phyloP scores from a whole-genome alignment of 805 yeast species.

The Ogataea trehalophila region DNA sequence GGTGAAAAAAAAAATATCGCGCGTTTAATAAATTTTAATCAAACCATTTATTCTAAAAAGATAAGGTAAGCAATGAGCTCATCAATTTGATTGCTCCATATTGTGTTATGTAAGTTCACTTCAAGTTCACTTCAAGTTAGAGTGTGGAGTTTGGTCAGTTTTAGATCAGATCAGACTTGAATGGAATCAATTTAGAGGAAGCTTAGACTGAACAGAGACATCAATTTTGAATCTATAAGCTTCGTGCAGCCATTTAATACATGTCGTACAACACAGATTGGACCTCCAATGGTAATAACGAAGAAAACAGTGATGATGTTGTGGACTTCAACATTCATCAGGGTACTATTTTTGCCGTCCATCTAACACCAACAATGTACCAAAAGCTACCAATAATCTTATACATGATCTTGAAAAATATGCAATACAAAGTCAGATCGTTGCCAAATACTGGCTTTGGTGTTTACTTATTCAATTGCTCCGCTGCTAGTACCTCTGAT shows the following conservation, averaged over 20 bases:
- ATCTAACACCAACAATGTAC: slow-evolving; percentile 47
- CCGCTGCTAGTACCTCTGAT: slow-evolving; percentile 14
- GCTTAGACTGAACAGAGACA: too few relatives aligned
- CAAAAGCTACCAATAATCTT: slow-evolving; percentile 39
- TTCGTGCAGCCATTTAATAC: background rate
- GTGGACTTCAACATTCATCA: slow-evolving; percentile 50
- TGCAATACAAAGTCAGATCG: slow-evolving; percentile 60
- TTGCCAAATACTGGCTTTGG: slow-evolving; percentile 73
- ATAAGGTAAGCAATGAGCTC: too few relatives aligned
- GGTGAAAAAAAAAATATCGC: too few relatives aligned
- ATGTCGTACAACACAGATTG: background rate
- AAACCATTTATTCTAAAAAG: too few relatives aligned
- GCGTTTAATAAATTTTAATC: too few relatives aligned
- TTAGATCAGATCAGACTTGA: too few relatives aligned
- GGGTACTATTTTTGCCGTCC: slow-evolving; percentile 60
- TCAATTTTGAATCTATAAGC: too few relatives aligned
- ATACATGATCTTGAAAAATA: slow-evolving; percentile 52
- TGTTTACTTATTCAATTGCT: slow-evolving; percentile 54
- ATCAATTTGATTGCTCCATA: too few relatives aligned
- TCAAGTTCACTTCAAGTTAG: too few relatives aligned
- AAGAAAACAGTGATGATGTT: slow-evolving; percentile 5
- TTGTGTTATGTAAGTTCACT: too few relatives aligned
- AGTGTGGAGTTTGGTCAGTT: too few relatives aligned
- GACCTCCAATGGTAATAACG: background rate
- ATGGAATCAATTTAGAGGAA: too few relatives aligned